Conservation (phyloP, 768 basidiomycete species). For the Boletus coccyginus region DNA sequence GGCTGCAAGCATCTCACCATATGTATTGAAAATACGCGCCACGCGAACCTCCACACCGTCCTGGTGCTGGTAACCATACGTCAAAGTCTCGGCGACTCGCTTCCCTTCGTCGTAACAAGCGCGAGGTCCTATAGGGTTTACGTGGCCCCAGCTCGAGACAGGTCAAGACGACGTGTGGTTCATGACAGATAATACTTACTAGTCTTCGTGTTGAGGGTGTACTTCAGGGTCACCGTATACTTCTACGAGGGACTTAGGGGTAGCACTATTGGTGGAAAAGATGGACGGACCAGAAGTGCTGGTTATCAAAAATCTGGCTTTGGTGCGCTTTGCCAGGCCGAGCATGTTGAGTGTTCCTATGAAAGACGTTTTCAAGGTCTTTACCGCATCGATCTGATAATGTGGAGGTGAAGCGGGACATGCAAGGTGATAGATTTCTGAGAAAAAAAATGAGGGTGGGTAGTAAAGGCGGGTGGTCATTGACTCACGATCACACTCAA, state of each 20-base stretch:
- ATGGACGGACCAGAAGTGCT: constrained; percentile 80
- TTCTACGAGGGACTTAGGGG: constrained; percentile 46
- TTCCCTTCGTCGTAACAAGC: constrained; percentile 99
- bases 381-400: constrained; percentile 97
- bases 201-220: constrained; percentile 94
- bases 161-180: constrained; percentile 14
- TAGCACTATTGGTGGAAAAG: neutral
- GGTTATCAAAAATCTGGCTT: constrained; percentile 93
- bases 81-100: constrained; percentile 96
- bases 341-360: constrained; percentile 99
- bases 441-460: neutral
- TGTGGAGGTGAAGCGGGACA: constrained; percentile 97
- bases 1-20: constrained; percentile 42
- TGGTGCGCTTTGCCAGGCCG: constrained; percentile 94
- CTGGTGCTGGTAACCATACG: constrained; percentile 93
- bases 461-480: no score
- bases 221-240: constrained; percentile 99
- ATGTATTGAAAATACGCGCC: constrained; percentile 98
- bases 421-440: constrained; percentile 97
- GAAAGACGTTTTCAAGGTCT: constrained; percentile 98
- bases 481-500: constrained; percentile 91
- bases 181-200: constrained; percentile 49
- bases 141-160: constrained; percentile 83
- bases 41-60: constrained; percentile 96
- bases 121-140: constrained; percentile 96